Base-by-base conservation (phyloP, 83 land plant species). In the Picea engelmannii region DNA sequence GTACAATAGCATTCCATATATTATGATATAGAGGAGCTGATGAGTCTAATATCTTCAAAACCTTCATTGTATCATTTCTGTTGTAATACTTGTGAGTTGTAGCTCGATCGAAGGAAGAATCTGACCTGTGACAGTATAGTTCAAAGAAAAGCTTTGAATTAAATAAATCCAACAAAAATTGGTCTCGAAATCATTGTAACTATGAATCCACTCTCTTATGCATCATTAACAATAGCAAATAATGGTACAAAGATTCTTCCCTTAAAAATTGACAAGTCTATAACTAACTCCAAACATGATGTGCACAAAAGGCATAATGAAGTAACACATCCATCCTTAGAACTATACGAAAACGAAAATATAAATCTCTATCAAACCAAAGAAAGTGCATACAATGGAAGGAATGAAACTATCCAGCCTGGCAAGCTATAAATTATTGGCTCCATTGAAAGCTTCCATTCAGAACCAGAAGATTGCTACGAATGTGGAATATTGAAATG, bases 21-120 rank as follows among this genome's bases (percentile, higher is more conserved):
- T 13, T 66, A 66, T 71, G 61, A 81, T 85, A 90, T 1, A 65
- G 21, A 49, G 75, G 40, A 68, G 69, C 73, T 18, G 86, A 84
- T 77, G 93, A 80, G 67, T 86, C 85, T 38, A 92, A 76, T 61
- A 79, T 79, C 59, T 86, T 83, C 55, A 92, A 42, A 78, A 92
- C 87, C 42, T 66, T 21, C 62, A 52, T 31, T 10, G 90, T 12
- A 82, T 92, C 94, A 86, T 82, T 42, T 71, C 60, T 90, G 82
- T 78, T 79, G 79, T 92, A 92, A 80, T 86, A 90, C 44, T 77
- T 62, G 49, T 79, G 79, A 17, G 83, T 82, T 21, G 73, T 59
- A n/a, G 64, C 79, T 60, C 55, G 55, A 25, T 88, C 83, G 58
- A 62, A 79, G n/a, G 58, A 47, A 44, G 84, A 87, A 78, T 89